Evolutionary conservation across 768 basidiomycete genomes (phyloP).

Genomic region (Tylopilus balloui): DNA sequence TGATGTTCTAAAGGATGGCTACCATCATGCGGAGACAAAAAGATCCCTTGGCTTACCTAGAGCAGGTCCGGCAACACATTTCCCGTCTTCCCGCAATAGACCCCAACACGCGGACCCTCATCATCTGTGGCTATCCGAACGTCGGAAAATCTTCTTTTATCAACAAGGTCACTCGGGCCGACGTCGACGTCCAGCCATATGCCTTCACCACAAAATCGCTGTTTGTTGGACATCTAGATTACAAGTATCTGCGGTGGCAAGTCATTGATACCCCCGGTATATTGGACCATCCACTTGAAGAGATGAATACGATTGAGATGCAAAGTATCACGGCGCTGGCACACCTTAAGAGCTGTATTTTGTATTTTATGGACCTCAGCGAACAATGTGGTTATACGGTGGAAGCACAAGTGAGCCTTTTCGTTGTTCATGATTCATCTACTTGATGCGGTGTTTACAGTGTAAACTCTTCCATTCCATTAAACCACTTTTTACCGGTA

Average conservation of each 20-base stretch:
- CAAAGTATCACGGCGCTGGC: slow-evolving; percentile 98
- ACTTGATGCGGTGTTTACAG: slow-evolving; percentile 35
- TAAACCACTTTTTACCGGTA: slow-evolving; percentile 92
- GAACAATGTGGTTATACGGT: slow-evolving; percentile 98
- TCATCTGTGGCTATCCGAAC: slow-evolving; percentile 98
- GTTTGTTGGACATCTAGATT: slow-evolving; percentile 97
- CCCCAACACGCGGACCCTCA: slow-evolving; percentile 94
- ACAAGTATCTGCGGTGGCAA: slow-evolving; percentile 99
- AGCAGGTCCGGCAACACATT: slow-evolving; percentile 99
- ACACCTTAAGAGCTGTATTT: slow-evolving; percentile 86
- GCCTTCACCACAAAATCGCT: slow-evolving; percentile 99
- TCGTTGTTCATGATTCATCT: neutral
- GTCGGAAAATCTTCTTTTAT: slow-evolving; percentile 99
- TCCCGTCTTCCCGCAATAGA: slow-evolving; percentile 98
- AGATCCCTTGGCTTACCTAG: slow-evolving; percentile 95
- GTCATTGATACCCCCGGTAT: slow-evolving; percentile 99
- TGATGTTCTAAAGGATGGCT: slow-evolving; percentile 68
- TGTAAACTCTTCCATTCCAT: slow-evolving; percentile 99
- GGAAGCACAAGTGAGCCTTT: slow-evolving; percentile 78
- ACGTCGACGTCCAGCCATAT: slow-evolving; percentile 99
- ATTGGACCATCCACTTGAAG: slow-evolving; percentile 95
- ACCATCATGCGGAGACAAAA: slow-evolving; percentile 99
- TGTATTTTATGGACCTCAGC: slow-evolving; percentile 99
- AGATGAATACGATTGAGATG: slow-evolving; percentile 99
- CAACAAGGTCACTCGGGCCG: slow-evolving; percentile 98